Evolutionary conservation across 2,329 filamentous ascomycete genomes (phyloP).

Genomic region (Hymenoscyphus infarciens): DNA sequence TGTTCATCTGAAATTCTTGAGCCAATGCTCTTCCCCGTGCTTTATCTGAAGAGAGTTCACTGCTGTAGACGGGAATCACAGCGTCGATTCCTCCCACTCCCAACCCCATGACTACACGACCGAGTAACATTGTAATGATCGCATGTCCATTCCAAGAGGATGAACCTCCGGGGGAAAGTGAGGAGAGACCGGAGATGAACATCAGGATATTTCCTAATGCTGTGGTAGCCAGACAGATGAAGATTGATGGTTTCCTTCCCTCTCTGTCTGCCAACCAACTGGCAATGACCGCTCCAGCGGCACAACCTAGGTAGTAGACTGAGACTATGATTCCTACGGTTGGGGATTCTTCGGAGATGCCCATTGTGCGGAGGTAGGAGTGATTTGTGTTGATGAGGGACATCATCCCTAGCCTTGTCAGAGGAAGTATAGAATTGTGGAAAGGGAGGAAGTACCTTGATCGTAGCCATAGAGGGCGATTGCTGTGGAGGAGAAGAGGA

Average conservation of each 20-base stretch:
- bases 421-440: not conserved
- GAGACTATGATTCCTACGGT: constrained; percentile 58
- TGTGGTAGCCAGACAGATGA: constrained; percentile 50
- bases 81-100: constrained; percentile 59
- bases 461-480: constrained; percentile 76
- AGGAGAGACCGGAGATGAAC: constrained; percentile 48
- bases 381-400: constrained; percentile 60
- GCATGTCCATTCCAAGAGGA: constrained; percentile 47
- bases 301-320: constrained; percentile 60
- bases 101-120: constrained; percentile 48
- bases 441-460: constrained; percentile 50
- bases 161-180: constrained; percentile 40
- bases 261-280: constrained; percentile 51
- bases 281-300: constrained; percentile 53
- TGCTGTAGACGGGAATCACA: constrained; percentile 57
- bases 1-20: constrained; percentile 63
- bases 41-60: constrained; percentile 54
- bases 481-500: constrained; percentile 39
- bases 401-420: constrained; percentile 56
- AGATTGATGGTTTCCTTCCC: constrained; percentile 54
- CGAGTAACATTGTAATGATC: constrained; percentile 36
- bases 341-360: constrained; percentile 46
- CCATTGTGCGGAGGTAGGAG: constrained; percentile 55
- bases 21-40: constrained; percentile 55
- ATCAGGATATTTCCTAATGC: constrained; percentile 56